These are phyloP conservation scores for Sordariomycetes sp. DNA, from an alignment of 2,329 filamentous ascomycete species.

Conservation along the genomic window DNA sequence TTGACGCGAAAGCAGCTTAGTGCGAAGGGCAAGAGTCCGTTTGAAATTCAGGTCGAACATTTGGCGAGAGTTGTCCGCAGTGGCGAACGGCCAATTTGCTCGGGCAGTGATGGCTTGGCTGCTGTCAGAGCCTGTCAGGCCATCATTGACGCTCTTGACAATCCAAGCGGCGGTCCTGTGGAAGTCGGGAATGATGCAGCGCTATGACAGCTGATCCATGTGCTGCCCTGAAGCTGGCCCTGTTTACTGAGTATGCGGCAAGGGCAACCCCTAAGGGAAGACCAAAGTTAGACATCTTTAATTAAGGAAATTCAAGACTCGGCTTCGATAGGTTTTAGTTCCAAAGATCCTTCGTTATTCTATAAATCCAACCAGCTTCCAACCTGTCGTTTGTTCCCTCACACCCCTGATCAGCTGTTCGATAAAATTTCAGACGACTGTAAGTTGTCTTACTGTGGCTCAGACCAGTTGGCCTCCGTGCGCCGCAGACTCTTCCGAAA, in stretches of 20 bases:
- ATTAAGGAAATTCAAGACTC: background rate
- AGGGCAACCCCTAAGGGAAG: background rate
- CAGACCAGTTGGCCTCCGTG: too few species aligned
- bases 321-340: background rate
- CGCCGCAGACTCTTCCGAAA: too few species aligned
- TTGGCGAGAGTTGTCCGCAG: background rate
- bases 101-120: background rate
- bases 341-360: background rate
- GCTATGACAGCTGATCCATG: background rate
- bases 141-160: background rate
- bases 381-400: background rate
- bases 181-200: background rate
- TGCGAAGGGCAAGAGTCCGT: background rate
- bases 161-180: background rate
- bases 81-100: background rate
- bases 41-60: background rate
- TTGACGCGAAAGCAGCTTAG: background rate
- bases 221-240: background rate
- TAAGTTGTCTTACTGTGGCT: too few species aligned
- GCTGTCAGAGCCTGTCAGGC: background rate
- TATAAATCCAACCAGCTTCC: background rate
- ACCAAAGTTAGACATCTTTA: background rate
- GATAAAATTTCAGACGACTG: background rate
- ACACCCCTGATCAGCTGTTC: background rate
- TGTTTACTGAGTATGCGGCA: background rate